Evolutionary conservation across 768 basidiomycete species (phyloP), one percentile per base, ranked within the genome.

Genomic region (Naganishia vishniacii): DNA sequence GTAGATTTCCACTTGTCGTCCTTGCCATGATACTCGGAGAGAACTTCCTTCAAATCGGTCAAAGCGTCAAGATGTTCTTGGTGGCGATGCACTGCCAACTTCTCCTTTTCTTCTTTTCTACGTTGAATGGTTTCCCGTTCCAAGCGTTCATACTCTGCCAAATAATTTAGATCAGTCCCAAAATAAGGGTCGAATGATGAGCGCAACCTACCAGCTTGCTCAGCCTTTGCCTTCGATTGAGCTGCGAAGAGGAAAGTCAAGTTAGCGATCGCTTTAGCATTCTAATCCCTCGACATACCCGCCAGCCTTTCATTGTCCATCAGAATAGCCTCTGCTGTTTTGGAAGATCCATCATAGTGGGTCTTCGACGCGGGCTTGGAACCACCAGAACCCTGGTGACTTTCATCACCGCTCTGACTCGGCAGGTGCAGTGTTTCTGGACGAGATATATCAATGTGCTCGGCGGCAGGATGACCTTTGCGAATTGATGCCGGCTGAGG

Each of bases 71-170:
- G 61, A 29, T 75, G 72, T 51, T 72, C 67, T 47, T 64, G 56
- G 49, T 77, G 76, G 15, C 76, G 59, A 16, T 75, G 72, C 13
- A 71, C 74, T 0, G 71, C 68, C 7, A 75, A 11, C 61, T 71
- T 74, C 12, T 65, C 69, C 61, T 71, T 71, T 13, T 70, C 72
- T 41, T 67, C 76, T 61, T 73, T 73, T 8, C 65, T 69, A 20
- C 71, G 67, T 23, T 70, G 45, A 0, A 64, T 64, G 0, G 65
- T 49, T 34, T 75, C 73, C 23, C 64, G 42, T 47, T 74, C 73
- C 15, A 73, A 68, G 37, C 66, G 67, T 61, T 75, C 75, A 20
- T 66, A 48, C 73, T 77, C 64, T 74, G 72, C n/a, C n/a, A n/a
- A n/a, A n/a, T n/a, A n/a, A n/a, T n/a, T n/a, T n/a, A n/a, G n/a